Percentiles rank a stretch among this genome's conserved stretches.
phyloP scores from a whole-genome alignment of 2,329 filamentous ascomycete species.

The Aspergillus carbonarius region DNA sequence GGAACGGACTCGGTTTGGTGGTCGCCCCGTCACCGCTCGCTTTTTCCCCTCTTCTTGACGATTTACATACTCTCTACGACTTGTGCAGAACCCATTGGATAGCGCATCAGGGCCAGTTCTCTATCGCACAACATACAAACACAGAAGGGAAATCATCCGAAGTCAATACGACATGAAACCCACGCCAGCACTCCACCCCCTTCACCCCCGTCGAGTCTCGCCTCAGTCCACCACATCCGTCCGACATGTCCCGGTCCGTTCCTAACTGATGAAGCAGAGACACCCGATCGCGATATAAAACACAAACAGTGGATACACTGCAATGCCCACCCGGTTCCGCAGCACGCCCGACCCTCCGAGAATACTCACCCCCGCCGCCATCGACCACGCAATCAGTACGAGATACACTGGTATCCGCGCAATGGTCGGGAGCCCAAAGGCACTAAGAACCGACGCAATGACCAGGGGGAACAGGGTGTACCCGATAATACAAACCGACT shows the following conservation, averaged over 20 bases:
- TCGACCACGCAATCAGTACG: slow-evolving; percentile 83
- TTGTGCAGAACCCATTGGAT: background rate
- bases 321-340: slow-evolving; percentile 88
- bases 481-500: slow-evolving; percentile 96
- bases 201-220: background rate
- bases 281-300: slow-evolving; percentile 94
- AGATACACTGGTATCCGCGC: slow-evolving; percentile 87
- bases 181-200: background rate
- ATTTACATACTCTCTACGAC: background rate
- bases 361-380: slow-evolving; percentile 94
- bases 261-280: slow-evolving; percentile 92
- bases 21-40: slow-evolving; percentile 26
- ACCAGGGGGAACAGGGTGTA: slow-evolving; percentile 98
- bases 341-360: slow-evolving; percentile 93
- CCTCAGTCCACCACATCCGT: background rate
- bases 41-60: slow-evolving; percentile 17
- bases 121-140: slow-evolving; percentile 1
- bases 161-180: background rate
- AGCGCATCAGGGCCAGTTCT: background rate
- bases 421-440: slow-evolving; percentile 74
- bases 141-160: background rate
- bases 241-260: background rate
- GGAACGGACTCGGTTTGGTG: slow-evolving; percentile 7
- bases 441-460: slow-evolving; percentile 85
- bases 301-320: slow-evolving; percentile 90